These are phyloP conservation scores for Chamaecrista fasciculata DNA, from an alignment of 306 rosid species.

Conservation along the genomic window DNA sequence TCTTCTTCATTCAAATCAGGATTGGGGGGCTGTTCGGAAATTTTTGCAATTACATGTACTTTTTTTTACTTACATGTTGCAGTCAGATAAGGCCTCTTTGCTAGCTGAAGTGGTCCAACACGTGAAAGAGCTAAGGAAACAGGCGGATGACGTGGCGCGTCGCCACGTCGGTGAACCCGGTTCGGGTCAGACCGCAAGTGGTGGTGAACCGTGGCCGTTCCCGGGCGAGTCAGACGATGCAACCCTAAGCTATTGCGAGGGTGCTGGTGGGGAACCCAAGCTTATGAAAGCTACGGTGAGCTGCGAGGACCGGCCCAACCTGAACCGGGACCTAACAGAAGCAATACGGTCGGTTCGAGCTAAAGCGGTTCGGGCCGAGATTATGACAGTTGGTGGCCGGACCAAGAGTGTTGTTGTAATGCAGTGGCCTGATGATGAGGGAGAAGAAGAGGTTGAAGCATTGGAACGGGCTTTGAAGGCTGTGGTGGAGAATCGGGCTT, in stretches of 20 bases:
- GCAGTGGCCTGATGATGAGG: constrained; percentile 42
- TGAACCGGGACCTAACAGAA: constrained; percentile 56
- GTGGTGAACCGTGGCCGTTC: constrained; percentile 37
- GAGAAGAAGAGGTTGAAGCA: constrained; percentile 39
- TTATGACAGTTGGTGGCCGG: constrained; percentile 80
- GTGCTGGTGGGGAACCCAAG: constrained; percentile 28
- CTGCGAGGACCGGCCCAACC: constrained; percentile 71
- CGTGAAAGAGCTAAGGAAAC: constrained; percentile 57
- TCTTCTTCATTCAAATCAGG: not conserved
- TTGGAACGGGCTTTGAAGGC: constrained; percentile 77
- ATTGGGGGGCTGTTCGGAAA: constrained; percentile 24
- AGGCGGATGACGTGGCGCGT: constrained; percentile 47
- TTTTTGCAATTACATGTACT: not conserved
- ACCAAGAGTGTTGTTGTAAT: constrained; percentile 59
- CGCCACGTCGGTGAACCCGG: constrained; percentile 28
- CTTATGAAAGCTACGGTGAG: constrained; percentile 59
- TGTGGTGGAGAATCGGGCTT: constrained; percentile 67
- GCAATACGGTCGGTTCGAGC: constrained; percentile 61
- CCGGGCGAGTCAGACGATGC: constrained; percentile 68
- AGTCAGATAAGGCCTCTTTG: constrained; percentile 88
- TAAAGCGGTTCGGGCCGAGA: constrained; percentile 63
- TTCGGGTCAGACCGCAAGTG: constrained; percentile 18
- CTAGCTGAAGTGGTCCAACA: constrained; percentile 76
- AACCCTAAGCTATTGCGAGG: constrained; percentile 49
- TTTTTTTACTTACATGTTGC: not conserved